phyloP scores from a whole-genome alignment of 768 basidiomycete species.

The Dioszegia aurantiaca region DNA sequence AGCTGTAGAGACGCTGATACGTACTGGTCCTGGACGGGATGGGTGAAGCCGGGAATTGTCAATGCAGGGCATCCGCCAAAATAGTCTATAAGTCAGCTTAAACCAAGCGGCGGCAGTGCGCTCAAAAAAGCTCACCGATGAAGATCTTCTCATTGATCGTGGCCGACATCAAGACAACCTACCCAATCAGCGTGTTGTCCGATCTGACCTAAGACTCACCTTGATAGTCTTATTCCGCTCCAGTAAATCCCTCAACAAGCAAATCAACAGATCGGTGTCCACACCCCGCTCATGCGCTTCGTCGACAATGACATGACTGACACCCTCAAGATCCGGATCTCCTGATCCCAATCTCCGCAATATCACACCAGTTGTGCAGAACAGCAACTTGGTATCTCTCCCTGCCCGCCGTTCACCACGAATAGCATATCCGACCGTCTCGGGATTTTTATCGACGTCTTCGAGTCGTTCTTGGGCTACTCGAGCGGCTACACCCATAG shows the following conservation, averaged over 20 bases:
- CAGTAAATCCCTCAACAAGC: conserved; percentile 76
- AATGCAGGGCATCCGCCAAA: conserved; percentile 77
- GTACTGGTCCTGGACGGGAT: conserved; percentile 73
- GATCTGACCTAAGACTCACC: conserved; percentile 22
- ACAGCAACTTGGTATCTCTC: conserved; percentile 70
- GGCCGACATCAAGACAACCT: conserved; percentile 83
- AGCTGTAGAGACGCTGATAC: conserved; percentile 34
- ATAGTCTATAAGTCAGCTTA: conserved; percentile 60
- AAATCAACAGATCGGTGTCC: conserved; percentile 82
- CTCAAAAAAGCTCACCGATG: conserved; percentile 50
- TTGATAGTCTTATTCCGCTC: conserved; percentile 65
- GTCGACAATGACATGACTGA: conserved; percentile 85
- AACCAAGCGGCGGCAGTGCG: neutral
- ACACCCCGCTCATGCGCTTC: conserved; percentile 93
- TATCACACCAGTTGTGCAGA: conserved; percentile 93
- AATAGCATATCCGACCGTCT: conserved; percentile 73
- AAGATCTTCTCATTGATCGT: conserved; percentile 70
- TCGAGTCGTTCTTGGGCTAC: conserved; percentile 70
- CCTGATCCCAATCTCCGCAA: conserved; percentile 71
- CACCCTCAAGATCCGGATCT: conserved; percentile 62
- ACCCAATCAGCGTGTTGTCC: neutral
- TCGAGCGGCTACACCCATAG: conserved; percentile 80
- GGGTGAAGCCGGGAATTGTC: conserved; percentile 75
- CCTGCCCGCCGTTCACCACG: conserved; percentile 75
- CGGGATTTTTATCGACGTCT: conserved; percentile 60